phyloP scores from a whole-genome alignment of 805 yeast species.

The Dipodascopsis tothii region DNA sequence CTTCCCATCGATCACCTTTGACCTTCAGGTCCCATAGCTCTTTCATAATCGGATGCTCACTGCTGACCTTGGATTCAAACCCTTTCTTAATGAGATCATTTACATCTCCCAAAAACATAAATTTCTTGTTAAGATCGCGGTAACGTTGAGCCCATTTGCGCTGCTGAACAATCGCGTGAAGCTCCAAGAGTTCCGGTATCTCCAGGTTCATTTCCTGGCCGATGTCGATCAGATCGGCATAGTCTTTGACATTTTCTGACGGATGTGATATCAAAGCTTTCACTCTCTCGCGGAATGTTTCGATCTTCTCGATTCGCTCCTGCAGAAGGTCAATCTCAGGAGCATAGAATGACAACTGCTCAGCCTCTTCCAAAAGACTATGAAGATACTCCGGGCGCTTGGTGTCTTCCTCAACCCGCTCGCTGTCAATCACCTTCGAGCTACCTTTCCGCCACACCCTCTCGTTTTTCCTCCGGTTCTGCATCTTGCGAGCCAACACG shows the following conservation, averaged over 20 bases:
- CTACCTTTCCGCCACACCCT: constrained; percentile 10
- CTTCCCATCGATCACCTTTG: constrained; percentile 27
- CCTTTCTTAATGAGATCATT: constrained; percentile 27
- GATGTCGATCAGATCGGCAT: constrained; percentile 45
- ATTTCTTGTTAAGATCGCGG: constrained; percentile 21
- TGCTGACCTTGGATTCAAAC: constrained; percentile 23
- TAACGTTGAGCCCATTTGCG: constrained; percentile 36
- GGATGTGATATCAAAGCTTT: constrained; percentile 34
- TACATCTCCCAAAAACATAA: constrained; percentile 25
- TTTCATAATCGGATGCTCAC: constrained; percentile 22
- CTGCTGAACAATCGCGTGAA: constrained; percentile 36
- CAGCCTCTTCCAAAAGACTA: constrained; percentile 40
- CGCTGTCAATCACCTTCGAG: constrained; percentile 11
- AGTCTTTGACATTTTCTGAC: constrained; percentile 37
- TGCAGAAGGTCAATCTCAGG: constrained; percentile 55
- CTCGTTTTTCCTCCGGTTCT: constrained; percentile 38
- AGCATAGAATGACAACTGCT: constrained; percentile 43
- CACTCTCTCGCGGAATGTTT: constrained; percentile 44
- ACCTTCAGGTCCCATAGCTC: constrained; percentile 11
- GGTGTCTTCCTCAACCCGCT: constrained; percentile 14
- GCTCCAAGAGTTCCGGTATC: constrained; percentile 41
- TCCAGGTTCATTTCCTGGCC: constrained; percentile 57
- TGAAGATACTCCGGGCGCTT: constrained; percentile 33
- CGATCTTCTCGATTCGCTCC: constrained; percentile 47
- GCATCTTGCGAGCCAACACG: constrained; percentile 45